Evolutionary conservation across 2,329 filamentous ascomycete genomes (phyloP), one percentile per base, ranked within the genome.

Genomic region (Periconia sp.): DNA sequence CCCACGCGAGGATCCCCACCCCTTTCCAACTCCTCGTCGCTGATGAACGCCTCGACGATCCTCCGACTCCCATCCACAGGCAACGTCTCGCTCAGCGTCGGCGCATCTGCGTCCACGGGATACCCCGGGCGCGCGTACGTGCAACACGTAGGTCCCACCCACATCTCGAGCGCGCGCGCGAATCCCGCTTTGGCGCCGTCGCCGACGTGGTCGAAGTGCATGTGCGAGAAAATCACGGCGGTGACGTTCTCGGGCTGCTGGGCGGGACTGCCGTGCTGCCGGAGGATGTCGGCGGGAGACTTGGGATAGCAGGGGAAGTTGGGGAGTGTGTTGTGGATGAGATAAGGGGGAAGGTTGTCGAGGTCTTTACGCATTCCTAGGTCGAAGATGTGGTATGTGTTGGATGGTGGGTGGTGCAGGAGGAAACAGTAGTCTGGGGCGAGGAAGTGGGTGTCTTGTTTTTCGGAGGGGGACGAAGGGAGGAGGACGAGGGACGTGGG

Each of bases 361-460:
- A 78, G 60, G 23, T 81, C 74, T 42, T 76, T 74, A 18, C 81
- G 78, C 46, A 84, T 73, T 8, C 82, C 82, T 1, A 85, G 75
- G 56, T 85, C 82, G 64, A 84, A 85, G 53, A 85, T 54, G 58
- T 73, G 53, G 79, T 72, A 63, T 52, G 71, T 67, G 56, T 63
- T 17, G 49, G 69, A 54, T 61, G 71, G 50, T 0, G 48, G 51
- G 47, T 71, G 68, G 15, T 68, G 52, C 43, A 72, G 61, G 18
- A 70, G 60, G 52, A 71, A 71, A 33, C 67, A 65, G 44, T 69
- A 71, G 48, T 69, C 66, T 18, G 68, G 68, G 1, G 60, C 68
- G 44, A 66, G 64, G 53, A 54, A 69, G 9, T 47, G 49, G 8
- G 41, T 45, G 17, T 50, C 45, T 23, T 60, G 57, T 1, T 52